These are phyloP conservation scores for Rutstroemia sydowiana DNA, from an alignment of 2,329 filamentous ascomycete species.

Conservation along the genomic window DNA sequence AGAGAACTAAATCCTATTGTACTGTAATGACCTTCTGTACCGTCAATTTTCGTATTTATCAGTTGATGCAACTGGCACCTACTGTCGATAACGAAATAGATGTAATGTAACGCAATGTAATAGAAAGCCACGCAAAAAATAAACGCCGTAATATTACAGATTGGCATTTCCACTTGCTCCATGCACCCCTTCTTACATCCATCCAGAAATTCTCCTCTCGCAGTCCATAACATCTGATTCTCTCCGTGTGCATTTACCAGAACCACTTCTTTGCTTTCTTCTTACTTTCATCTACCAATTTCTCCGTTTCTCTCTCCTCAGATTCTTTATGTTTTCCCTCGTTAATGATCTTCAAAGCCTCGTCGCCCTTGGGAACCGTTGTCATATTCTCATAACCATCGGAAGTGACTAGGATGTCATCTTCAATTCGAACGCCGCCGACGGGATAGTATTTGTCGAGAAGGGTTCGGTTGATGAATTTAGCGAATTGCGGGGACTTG, in stretches of 20 bases:
- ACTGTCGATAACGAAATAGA: too few relatives aligned
- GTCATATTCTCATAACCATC: conserved; percentile 80
- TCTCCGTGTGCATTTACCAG: conserved; percentile 12
- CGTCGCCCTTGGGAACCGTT: conserved; percentile 66
- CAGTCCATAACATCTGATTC: too few relatives aligned
- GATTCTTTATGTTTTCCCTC: conserved; percentile 11
- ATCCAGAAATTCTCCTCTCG: too few relatives aligned
- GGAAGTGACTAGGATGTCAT: conserved; percentile 78
- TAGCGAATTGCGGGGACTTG: conserved; percentile 47
- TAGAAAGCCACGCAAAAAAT: too few relatives aligned
- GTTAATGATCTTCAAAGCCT: conserved; percentile 56
- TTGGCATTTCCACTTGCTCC: too few relatives aligned
- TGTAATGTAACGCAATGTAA: too few relatives aligned
- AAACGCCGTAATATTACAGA: too few relatives aligned
- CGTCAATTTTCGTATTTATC: too few relatives aligned
- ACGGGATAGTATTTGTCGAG: conserved; percentile 67
- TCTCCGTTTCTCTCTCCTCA: background rate
- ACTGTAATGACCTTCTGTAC: too few relatives aligned
- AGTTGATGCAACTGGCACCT: too few relatives aligned
- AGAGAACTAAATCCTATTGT: too few relatives aligned
- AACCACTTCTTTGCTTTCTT: conserved; percentile 17
- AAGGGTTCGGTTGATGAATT: conserved; percentile 57
- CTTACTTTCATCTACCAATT: background rate
- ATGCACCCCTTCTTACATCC: too few relatives aligned
- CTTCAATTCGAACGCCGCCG: conserved; percentile 88